Conservation (phyloP, 495 filamentous ascomycete species). For the Tuber brumale region DNA sequence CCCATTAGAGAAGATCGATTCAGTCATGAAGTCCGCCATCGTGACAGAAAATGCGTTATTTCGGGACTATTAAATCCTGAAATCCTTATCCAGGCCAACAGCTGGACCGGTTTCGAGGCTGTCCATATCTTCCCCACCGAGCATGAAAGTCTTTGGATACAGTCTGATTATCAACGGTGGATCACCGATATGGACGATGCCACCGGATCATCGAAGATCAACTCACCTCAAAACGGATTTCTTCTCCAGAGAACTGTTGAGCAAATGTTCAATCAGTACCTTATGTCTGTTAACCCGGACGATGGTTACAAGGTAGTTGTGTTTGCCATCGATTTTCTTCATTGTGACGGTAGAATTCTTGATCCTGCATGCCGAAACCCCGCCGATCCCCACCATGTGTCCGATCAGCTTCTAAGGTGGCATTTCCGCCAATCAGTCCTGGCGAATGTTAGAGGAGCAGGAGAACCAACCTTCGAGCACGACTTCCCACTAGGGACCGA, state of each 20-base stretch:
- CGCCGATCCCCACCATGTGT: constrained; percentile 28
- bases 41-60: constrained; percentile 13
- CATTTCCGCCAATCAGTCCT: constrained; percentile 40
- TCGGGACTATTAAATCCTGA: constrained; percentile 5
- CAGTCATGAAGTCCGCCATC: constrained; percentile 22
- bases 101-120: constrained; percentile 12
- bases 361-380: constrained; percentile 38
- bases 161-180: neutral
- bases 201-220: constrained; percentile 2
- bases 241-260: constrained; percentile 12
- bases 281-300: constrained; percentile 15
- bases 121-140: constrained; percentile 16
- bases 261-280: constrained; percentile 12
- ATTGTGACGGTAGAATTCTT: constrained; percentile 26
- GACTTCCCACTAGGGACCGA: constrained; percentile 39
- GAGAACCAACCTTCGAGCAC: constrained; percentile 22
- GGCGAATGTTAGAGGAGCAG: constrained; percentile 32
- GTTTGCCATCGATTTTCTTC: constrained; percentile 23
- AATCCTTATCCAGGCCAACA: neutral
- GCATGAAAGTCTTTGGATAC: constrained; percentile 1
- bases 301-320: constrained; percentile 35
- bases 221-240: constrained; percentile 2
- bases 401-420: constrained; percentile 37
- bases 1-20: neutral
- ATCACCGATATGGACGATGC: constrained; percentile 22